Conservation (phyloP, 2,329 filamentous ascomycete species). For the Aspergillus hortae region DNA sequence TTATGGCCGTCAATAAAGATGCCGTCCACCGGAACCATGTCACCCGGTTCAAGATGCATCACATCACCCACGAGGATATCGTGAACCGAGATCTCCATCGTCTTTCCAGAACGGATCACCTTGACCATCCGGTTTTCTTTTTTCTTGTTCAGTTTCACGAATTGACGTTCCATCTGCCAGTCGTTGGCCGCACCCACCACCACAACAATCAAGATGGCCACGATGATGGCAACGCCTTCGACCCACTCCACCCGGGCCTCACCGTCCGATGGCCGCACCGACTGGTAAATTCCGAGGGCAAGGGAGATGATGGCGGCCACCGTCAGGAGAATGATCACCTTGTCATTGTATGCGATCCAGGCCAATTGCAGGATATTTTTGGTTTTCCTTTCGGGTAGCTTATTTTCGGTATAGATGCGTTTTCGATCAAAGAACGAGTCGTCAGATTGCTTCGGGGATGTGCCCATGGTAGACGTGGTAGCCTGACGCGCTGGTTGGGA, state of each 20-base stretch:
- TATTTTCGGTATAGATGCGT: slow-evolving; percentile 66
- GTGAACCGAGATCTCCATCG: slow-evolving; percentile 65
- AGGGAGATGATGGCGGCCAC: slow-evolving; percentile 70
- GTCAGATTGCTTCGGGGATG: slow-evolving; percentile 23
- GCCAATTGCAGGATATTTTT: slow-evolving; percentile 67
- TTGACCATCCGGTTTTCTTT: slow-evolving; percentile 74
- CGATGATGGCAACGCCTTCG: slow-evolving; percentile 74
- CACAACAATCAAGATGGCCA: slow-evolving; percentile 72
- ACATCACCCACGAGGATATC: slow-evolving; percentile 72
- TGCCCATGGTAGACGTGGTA: slow-evolving; percentile 7
- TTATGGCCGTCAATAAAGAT: slow-evolving; percentile 65
- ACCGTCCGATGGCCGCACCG: slow-evolving; percentile 54
- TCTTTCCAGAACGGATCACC: slow-evolving; percentile 70
- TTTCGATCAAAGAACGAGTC: slow-evolving; percentile 60
- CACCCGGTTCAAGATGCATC: slow-evolving; percentile 68
- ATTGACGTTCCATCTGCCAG: slow-evolving; percentile 78
- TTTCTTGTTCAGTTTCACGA: slow-evolving; percentile 75
- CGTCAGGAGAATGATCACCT: slow-evolving; percentile 69
- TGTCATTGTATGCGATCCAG: slow-evolving; percentile 82
- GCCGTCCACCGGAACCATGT: slow-evolving; percentile 69
- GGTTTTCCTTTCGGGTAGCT: slow-evolving; percentile 63
- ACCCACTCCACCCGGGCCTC: slow-evolving; percentile 70
- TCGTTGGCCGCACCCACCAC: slow-evolving; percentile 75
- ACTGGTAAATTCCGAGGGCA: slow-evolving; percentile 71
- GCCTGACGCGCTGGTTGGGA: slow-evolving; percentile 16